A percentile compares a stretch with the other conserved stretches of the same genome.
Conservation (phyloP, 306 rosid species). For the Malus domestica region ASM211411v1 NC_041793.1:27766501-27767000, state of each 20-base stretch:
- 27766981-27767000: background rate
- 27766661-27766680: background rate
- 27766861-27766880: conserved; percentile 72
- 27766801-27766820: conserved; percentile 78
- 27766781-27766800: conserved; percentile 89
- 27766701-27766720: conserved; percentile 1
- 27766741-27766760: background rate
- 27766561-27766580: conserved; percentile 44
- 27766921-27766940: conserved; percentile 28
- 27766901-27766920: conserved; percentile 83
- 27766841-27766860: conserved; percentile 70
- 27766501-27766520: conserved; percentile 45
- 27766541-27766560: conserved; percentile 39
- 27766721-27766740: conserved; percentile 4
- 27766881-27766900: conserved; percentile 84
- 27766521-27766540: conserved; percentile 94
- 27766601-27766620: conserved; percentile 56
- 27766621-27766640: background rate
- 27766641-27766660: background rate
- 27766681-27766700: background rate
- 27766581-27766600: conserved; percentile 67
- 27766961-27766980: background rate
- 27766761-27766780: conserved; percentile 40
- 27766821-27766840: conserved; percentile 83
- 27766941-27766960: conserved; percentile 10